Percentiles rank a stretch among this genome's conserved stretches.
Conservation (phyloP, 1,139 yeast species). For the Cylindricascospora bacillispora region DNA sequence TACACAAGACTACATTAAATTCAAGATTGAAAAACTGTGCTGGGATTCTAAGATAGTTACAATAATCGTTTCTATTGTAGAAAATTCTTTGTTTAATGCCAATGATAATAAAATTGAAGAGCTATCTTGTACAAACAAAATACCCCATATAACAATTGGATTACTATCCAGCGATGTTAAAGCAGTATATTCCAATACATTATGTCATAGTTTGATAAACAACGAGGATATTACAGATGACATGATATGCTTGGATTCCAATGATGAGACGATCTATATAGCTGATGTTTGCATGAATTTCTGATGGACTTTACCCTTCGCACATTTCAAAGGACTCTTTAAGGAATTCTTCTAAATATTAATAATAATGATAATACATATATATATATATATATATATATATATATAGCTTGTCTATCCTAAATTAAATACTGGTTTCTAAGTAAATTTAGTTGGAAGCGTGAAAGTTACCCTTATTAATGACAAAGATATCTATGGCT, state of each 20-base stretch:
- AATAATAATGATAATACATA: background rate
- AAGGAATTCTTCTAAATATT: too few relatives aligned
- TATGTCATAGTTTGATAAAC: conserved; percentile 18
- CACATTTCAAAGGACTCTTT: too few relatives aligned
- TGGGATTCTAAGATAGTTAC: conserved; percentile 47
- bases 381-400: too few relatives aligned
- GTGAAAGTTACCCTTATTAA: conserved; percentile 59
- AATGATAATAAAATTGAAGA: conserved; percentile 15
- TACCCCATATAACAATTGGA: conserved; percentile 71
- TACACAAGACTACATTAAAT: conserved; percentile 23
- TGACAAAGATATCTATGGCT: conserved; percentile 77
- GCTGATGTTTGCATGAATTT: conserved; percentile 16
- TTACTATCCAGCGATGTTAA: conserved; percentile 35
- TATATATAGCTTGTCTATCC: too few relatives aligned
- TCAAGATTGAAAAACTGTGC: conserved; percentile 35
- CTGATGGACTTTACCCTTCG: too few relatives aligned
- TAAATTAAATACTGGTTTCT: too few relatives aligned
- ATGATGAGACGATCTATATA: conserved; percentile 7
- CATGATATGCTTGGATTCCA: conserved; percentile 13
- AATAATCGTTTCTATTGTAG: conserved; percentile 34
- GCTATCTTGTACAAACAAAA: conserved; percentile 31
- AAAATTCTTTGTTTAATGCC: conserved; percentile 18
- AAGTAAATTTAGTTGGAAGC: too few relatives aligned
- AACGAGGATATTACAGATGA: conserved; percentile 5
- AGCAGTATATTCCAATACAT: conserved; percentile 39